These are phyloP conservation scores for Penicillium sp. DNA, from an alignment of 2,329 filamentous ascomycete species.

Conservation along the genomic window DNA sequence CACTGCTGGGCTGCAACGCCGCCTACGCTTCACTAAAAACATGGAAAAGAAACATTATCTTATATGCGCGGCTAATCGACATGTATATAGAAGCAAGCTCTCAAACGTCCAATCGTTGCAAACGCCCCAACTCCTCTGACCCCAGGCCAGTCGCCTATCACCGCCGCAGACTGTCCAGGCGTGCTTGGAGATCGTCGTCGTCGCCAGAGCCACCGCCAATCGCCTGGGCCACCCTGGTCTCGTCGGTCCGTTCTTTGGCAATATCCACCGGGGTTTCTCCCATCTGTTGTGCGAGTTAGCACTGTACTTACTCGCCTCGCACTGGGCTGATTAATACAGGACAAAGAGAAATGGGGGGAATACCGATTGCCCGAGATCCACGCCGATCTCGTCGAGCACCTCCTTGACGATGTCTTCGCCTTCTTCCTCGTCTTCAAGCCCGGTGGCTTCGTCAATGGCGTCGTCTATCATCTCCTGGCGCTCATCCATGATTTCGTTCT, in stretches of 20 bases:
- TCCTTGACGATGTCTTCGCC: slow-evolving; percentile 96
- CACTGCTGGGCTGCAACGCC: too few relatives aligned
- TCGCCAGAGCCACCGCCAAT: slow-evolving; percentile 57
- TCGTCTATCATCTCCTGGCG: slow-evolving; percentile 99
- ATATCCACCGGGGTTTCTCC: slow-evolving; percentile 86
- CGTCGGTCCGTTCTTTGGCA: slow-evolving; percentile 67
- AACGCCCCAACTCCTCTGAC: slow-evolving; percentile 6
- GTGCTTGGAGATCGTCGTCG: slow-evolving; percentile 90
- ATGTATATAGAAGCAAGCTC: not conserved
- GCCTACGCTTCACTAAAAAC: too few relatives aligned
- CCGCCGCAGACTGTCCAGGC: slow-evolving; percentile 77
- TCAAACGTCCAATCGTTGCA: not conserved
- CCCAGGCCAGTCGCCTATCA: slow-evolving; percentile 22
- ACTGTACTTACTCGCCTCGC: too few relatives aligned
- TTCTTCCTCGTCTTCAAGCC: slow-evolving; percentile 85
- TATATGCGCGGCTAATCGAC: not conserved
- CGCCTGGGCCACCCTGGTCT: slow-evolving; percentile 80
- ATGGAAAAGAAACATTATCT: not conserved
- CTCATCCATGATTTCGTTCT: slow-evolving; percentile 99
- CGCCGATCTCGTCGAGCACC: slow-evolving; percentile 92
- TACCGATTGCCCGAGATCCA: slow-evolving; percentile 87
- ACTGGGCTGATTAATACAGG: not conserved
- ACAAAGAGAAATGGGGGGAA: slow-evolving; percentile 34
- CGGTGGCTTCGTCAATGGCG: slow-evolving; percentile 94
- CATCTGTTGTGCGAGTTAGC: slow-evolving; percentile 54